Base-by-base conservation (phyloP, 1,139 yeast species). In the Pichia sp. region DNA sequence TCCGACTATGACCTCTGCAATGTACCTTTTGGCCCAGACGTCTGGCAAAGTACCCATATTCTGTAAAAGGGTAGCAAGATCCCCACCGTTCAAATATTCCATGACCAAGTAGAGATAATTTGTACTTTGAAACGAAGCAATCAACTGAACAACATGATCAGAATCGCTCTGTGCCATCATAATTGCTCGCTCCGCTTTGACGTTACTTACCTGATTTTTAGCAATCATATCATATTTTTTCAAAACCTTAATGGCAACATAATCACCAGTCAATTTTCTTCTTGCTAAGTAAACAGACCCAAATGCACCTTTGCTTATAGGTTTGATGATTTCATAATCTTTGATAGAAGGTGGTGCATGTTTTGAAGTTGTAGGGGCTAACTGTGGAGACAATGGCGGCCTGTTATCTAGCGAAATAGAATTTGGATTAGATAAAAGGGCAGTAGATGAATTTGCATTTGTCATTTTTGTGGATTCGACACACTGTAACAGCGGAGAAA, bases 71-170 rank as follows among this genome's bases (percentile, higher is more conserved):
- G 95, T 84, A 0, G 97, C 95, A 59, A 95, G 79, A 62, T 94
- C 99, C 31, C 99, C 99, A 37, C 98, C 98, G 55, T 85, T 87
- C 41, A 92, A 68, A 60, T 88, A 94, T 61, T 94, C 98, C 97
- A 94, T 92, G 2, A 94, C 98, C 54, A 94, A 69, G 59, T 86
- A 94, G 29, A 94, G 69, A 59, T 84, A 88, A 53, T 88, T 95
- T 46, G 78, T 78, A 48, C 88, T 85, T 65, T 94, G 98, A 60
- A 94, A 94, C 36, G 95, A 84, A 44, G 84, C 85, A 60, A 81
- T 86, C 37, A 94, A 69, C 57, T 85, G 90, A 1, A 96, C 97
- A 48, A 92, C 97, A 61, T 85, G 88, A 0, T 96, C 95, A 38
- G 94, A 85, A 54, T 88, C 95, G 2, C 95, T 78, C 59, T 94